Conservation (phyloP, 2,329 filamentous ascomycete genomes). For the Fusarium poae region DNA sequence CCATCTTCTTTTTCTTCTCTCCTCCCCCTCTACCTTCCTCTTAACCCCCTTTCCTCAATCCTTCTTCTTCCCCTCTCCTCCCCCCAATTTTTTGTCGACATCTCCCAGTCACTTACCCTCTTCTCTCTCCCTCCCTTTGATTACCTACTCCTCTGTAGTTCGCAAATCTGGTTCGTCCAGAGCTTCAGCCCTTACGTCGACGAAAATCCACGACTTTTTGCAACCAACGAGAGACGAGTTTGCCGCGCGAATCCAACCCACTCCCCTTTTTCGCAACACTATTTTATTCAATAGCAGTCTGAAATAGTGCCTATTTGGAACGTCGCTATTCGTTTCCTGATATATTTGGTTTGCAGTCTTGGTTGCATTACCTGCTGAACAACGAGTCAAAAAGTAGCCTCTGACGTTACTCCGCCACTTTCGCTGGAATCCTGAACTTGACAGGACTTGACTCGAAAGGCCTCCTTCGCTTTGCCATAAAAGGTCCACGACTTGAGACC, state of each 20-base stretch:
- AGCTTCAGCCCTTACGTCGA: conserved; percentile 35
- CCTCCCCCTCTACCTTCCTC: conserved; percentile 18
- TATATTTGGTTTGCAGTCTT: conserved; percentile 16
- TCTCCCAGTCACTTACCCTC: conserved; percentile 1
- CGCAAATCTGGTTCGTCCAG: conserved; percentile 31
- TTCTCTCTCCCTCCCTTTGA: conserved; percentile 28
- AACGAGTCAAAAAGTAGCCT: conserved; percentile 36
- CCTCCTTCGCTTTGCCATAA: conserved; percentile 44
- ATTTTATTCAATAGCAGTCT: conserved; percentile 15
- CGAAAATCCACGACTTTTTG: conserved; percentile 38
- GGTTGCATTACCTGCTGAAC: conserved; percentile 20
- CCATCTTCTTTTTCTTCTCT: conserved; percentile 37
- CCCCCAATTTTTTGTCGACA: conserved; percentile 31
- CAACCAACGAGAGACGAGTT: conserved; percentile 34
- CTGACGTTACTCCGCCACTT: conserved; percentile 45
- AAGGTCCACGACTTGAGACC: conserved; percentile 3
- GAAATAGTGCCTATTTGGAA: conserved; percentile 9
- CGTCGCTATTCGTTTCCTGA: conserved; percentile 6
- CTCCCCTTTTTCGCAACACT: conserved; percentile 22
- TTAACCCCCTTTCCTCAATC: conserved; percentile 36
- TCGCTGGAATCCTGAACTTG: conserved; percentile 9
- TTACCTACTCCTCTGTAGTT: conserved; percentile 25
- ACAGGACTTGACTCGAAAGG: conserved; percentile 18
- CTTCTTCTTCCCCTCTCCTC: conserved; percentile 21
- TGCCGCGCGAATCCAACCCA: conserved; percentile 11